phyloP scores from a whole-genome alignment of 2,329 filamentous ascomycete genomes.

The Penicillium sp. region DNA sequence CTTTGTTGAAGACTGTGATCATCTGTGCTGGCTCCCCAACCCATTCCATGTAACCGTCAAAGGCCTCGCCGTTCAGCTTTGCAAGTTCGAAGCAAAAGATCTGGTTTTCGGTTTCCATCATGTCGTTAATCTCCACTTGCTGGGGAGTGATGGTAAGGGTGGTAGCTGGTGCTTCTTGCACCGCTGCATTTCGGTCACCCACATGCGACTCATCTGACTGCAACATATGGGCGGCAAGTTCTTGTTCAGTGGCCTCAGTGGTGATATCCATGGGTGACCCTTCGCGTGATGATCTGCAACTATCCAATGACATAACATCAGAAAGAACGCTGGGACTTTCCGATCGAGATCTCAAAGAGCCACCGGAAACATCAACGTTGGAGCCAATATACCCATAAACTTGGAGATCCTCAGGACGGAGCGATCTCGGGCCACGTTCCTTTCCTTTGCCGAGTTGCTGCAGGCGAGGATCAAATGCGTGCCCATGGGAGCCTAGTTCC shows the following conservation, averaged over 20 bases:
- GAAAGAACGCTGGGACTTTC: not conserved
- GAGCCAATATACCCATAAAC: too few relatives aligned
- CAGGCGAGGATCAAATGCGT: not conserved
- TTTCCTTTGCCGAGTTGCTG: not conserved
- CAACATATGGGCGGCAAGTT: not conserved
- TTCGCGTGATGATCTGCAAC: not conserved
- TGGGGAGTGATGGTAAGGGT: not conserved
- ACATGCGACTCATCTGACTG: not conserved
- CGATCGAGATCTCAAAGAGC: not conserved
- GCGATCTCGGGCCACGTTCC: not conserved
- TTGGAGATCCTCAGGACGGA: not conserved
- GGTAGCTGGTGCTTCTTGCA: not conserved
- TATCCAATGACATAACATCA: not conserved
- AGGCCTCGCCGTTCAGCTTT: not conserved
- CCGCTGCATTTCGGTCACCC: not conserved
- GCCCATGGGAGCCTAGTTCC: not conserved
- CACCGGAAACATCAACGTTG: too few relatives aligned
- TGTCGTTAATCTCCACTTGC: not conserved
- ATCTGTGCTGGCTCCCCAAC: not conserved
- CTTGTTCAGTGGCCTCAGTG: not conserved
- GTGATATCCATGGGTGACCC: not conserved
- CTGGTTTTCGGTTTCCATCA: not conserved
- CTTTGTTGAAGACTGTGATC: not conserved
- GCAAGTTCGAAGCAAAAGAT: not conserved
- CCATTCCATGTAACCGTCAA: not conserved